Conservation (phyloP, 768 basidiomycete species). For the Xerocomellus chrysenteron region DNA sequence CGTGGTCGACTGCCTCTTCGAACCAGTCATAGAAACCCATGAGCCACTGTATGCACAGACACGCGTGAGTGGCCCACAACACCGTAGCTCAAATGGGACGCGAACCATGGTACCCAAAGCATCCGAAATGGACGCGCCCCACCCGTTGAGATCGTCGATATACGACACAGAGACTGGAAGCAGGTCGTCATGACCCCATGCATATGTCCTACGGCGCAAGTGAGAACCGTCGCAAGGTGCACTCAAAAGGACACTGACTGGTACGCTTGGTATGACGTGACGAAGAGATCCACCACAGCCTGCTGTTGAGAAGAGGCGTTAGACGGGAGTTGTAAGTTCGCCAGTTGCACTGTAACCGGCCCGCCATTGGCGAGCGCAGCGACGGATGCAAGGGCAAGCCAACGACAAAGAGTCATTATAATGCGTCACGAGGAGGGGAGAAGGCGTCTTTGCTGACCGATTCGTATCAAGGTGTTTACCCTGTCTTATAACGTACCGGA, state of each 20-base stretch:
- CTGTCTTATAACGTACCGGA: neutral
- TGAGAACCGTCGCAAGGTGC: conserved; percentile 8
- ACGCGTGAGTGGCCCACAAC: neutral
- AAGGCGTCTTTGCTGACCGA: neutral
- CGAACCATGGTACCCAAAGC: conserved; percentile 60
- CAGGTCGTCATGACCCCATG: conserved; percentile 63
- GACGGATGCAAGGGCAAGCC: conserved; percentile 10
- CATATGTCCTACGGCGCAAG: conserved; percentile 43
- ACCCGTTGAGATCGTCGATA: conserved; percentile 37
- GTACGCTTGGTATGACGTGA: conserved; percentile 54
- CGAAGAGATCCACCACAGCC: conserved; percentile 50
- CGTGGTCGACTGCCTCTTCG: conserved; percentile 52
- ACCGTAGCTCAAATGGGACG: neutral
- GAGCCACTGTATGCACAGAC: conserved; percentile 39
- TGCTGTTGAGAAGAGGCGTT: conserved; percentile 37
- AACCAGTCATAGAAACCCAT: conserved; percentile 64
- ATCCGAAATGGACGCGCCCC: conserved; percentile 67
- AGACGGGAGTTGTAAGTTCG: conserved; percentile 42
- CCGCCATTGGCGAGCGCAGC: conserved; percentile 12
- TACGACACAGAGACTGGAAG: conserved; percentile 46
- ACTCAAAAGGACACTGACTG: conserved; percentile 33
- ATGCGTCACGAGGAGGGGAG: neutral
- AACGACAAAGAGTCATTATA: conserved; percentile 15
- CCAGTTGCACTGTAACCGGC: conserved; percentile 40
- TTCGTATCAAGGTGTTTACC: neutral